phyloP scores from a whole-genome alignment of 2,329 filamentous ascomycete genomes.

The Trichoderma arundinaceum region DNA sequence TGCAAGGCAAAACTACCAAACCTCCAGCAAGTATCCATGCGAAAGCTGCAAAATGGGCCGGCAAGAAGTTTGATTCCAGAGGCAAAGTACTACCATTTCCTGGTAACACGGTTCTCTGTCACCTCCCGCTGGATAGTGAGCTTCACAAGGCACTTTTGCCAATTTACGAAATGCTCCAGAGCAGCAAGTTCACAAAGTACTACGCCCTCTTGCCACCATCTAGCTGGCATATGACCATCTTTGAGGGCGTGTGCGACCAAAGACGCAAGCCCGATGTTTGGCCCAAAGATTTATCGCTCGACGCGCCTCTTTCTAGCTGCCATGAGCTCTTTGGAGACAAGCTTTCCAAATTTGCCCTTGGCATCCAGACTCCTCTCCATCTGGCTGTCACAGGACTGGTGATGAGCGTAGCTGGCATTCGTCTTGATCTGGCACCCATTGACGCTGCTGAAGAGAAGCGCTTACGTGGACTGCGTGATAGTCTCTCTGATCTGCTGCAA shows the following conservation, averaged over 20 bases:
- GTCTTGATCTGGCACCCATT: not conserved
- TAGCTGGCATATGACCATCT: conserved; percentile 13
- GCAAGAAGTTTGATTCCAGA: conserved; percentile 8
- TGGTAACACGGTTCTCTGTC: not conserved
- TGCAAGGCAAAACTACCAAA: not conserved
- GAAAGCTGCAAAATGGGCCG: not conserved
- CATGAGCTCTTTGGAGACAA: conserved; percentile 5
- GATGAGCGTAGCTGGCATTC: not conserved
- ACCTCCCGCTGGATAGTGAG: not conserved
- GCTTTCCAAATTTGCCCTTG: not conserved
- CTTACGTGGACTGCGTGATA: not conserved
- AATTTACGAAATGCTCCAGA: not conserved
- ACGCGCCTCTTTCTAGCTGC: not conserved
- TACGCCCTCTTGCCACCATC: not conserved
- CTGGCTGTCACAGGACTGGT: not conserved
- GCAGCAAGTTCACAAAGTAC: not conserved
- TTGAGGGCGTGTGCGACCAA: conserved; percentile 12
- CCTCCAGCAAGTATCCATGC: not conserved
- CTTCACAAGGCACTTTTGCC: not conserved
- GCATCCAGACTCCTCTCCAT: not conserved
- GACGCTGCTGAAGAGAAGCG: conserved; percentile 6
- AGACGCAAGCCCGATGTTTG: not conserved
- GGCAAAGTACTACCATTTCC: conserved; percentile 4
- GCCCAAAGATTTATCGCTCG: not conserved
- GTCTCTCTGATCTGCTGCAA: not conserved